phyloP scores from a whole-genome alignment of 192 early-diverging fungal genomes.

The Dimargaris xerosporica region DNA sequence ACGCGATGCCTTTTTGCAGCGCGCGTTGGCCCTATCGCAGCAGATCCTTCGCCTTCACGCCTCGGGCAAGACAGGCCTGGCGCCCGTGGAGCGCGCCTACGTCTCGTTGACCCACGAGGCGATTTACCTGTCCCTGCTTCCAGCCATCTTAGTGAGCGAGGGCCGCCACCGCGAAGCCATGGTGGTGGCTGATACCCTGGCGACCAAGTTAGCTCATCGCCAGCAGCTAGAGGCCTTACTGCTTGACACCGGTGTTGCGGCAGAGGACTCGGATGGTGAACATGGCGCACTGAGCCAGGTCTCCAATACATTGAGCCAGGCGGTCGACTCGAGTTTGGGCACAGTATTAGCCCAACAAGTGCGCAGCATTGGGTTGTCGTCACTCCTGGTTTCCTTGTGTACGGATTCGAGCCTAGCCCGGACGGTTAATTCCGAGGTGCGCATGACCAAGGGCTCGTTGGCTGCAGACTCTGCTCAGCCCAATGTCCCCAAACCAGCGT shows the following conservation, averaged over 20 bases:
- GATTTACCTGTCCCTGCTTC: slow-evolving; percentile 2
- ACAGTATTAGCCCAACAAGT: background rate
- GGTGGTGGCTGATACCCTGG: background rate
- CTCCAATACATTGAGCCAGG: background rate
- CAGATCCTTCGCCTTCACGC: background rate
- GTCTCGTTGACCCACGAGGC: background rate
- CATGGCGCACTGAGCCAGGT: too few species aligned
- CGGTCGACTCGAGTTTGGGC: background rate
- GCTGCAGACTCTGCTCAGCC: background rate
- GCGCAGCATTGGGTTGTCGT: background rate
- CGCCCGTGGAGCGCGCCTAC: background rate
- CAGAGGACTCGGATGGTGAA: background rate
- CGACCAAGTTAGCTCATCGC: background rate
- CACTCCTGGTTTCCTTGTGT: background rate
- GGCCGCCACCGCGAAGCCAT: background rate
- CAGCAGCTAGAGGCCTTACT: background rate
- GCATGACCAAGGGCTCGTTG: background rate
- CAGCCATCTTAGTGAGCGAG: background rate
- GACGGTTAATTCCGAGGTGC: background rate
- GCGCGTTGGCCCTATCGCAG: background rate
- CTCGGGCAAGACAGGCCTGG: background rate
- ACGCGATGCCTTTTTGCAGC: background rate
- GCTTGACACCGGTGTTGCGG: background rate
- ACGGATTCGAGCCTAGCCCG: background rate
- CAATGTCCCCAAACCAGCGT: background rate